Conservation (phyloP, 2,329 filamentous ascomycete species). For the Colletotrichum abscissum region DNA sequence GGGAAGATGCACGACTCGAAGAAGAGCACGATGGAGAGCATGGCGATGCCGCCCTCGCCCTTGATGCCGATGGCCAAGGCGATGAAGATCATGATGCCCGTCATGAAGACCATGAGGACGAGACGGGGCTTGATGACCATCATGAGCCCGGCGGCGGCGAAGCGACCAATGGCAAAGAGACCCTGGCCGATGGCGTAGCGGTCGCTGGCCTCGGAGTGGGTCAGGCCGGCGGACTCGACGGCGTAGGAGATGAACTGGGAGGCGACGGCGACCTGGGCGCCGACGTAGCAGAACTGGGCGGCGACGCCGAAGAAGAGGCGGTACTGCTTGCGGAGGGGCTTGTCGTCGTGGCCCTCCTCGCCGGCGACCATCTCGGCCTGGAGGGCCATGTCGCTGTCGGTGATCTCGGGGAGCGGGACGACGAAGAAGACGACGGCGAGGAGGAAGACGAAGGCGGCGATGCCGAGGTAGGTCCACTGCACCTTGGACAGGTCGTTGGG, state of each 20-base stretch:
- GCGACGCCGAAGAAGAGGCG: slow-evolving; percentile 70
- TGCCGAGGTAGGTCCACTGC: slow-evolving; percentile 73
- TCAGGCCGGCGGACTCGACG: slow-evolving; percentile 46
- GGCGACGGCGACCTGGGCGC: slow-evolving; percentile 66
- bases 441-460: slow-evolving; percentile 68
- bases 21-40: slow-evolving; percentile 67
- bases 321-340: slow-evolving; percentile 67
- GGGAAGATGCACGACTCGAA: slow-evolving; percentile 70
- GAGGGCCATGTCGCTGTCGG: slow-evolving; percentile 71
- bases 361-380: slow-evolving; percentile 52
- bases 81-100: slow-evolving; percentile 64
- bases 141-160: slow-evolving; percentile 67
- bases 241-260: slow-evolving; percentile 66
- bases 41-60: slow-evolving; percentile 62
- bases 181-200: slow-evolving; percentile 70
- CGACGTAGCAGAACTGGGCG: slow-evolving; percentile 73
- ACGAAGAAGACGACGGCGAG: slow-evolving; percentile 70
- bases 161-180: slow-evolving; percentile 69
- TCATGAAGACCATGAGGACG: slow-evolving; percentile 65
- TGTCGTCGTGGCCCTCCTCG: slow-evolving; percentile 50
- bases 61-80: slow-evolving; percentile 62
- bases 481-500: slow-evolving; percentile 65
- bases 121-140: slow-evolving; percentile 65
- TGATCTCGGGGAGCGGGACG: slow-evolving; percentile 62
- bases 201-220: slow-evolving; percentile 47